Conservation (phyloP, 805 yeast genomes). For the Zygosaccharomyces bailii region DNA sequence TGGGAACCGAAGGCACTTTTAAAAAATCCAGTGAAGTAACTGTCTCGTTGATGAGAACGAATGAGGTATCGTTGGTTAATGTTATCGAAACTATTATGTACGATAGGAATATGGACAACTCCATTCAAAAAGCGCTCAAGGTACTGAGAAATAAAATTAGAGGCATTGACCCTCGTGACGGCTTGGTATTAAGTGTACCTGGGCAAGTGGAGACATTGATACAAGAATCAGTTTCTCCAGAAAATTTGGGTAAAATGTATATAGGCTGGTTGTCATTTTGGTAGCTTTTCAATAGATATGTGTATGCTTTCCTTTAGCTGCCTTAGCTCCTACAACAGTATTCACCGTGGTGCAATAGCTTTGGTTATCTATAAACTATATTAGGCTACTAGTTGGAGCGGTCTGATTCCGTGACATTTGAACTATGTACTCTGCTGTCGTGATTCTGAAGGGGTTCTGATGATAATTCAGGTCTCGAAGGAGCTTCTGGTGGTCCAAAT, state of each 20-base stretch:
- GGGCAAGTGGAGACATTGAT: conserved; percentile 91
- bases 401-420: neutral
- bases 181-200: conserved; percentile 80
- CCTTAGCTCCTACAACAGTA: too few relatives aligned
- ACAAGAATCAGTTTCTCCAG: conserved; percentile 71
- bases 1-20: conserved; percentile 87
- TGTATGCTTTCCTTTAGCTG: too few relatives aligned
- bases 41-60: conserved; percentile 60
- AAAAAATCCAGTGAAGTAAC: conserved; percentile 85
- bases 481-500: neutral
- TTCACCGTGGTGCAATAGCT: too few relatives aligned
- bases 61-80: conserved; percentile 84
- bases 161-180: conserved; percentile 78
- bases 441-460: neutral
- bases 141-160: conserved; percentile 75
- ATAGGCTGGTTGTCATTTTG: conserved; percentile 88
- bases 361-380: neutral
- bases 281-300: conserved; percentile 28
- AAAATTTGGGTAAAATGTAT: conserved; percentile 79
- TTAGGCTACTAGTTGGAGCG: neutral
- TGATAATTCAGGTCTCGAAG: neutral
- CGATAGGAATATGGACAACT: conserved; percentile 57
- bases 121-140: conserved; percentile 62
- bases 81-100: conserved; percentile 87
- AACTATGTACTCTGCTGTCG: too few relatives aligned